Evolutionary conservation across 2,329 filamentous ascomycete genomes (phyloP).

Genomic region (Ceratocystis albifundus): DNA sequence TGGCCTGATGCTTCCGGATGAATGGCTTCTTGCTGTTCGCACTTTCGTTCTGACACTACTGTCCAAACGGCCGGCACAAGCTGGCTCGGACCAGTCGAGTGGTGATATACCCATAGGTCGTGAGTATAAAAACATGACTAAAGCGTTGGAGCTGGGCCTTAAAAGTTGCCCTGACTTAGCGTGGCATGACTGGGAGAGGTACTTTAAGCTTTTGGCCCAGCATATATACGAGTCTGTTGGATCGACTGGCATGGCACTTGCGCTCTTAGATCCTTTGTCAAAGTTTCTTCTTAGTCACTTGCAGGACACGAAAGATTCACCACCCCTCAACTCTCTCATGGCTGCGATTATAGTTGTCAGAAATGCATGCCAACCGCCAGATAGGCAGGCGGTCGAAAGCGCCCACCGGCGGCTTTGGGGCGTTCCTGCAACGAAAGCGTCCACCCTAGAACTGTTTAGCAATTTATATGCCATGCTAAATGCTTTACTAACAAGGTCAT

Average conservation of each 20-base stretch:
- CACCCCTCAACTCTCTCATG: conserved; percentile 28
- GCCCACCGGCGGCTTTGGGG: conserved; percentile 58
- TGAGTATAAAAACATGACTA: conserved; percentile 58
- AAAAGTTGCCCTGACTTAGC: conserved; percentile 39
- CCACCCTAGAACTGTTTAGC: conserved; percentile 51
- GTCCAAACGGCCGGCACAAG: background rate
- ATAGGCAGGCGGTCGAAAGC: conserved; percentile 52
- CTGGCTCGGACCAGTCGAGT: conserved; percentile 2
- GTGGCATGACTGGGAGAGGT: conserved; percentile 37
- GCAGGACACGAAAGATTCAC: conserved; percentile 5
- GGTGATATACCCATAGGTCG: conserved; percentile 38
- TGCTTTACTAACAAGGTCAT: conserved; percentile 43
- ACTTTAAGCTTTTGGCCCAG: conserved; percentile 47
- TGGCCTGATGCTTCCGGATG: background rate
- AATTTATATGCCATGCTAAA: conserved; percentile 52
- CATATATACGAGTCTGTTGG: conserved; percentile 53
- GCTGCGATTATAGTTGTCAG: conserved; percentile 37
- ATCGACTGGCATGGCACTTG: conserved; percentile 53
- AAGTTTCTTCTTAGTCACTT: conserved; percentile 32
- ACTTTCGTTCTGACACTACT: conserved; percentile 12
- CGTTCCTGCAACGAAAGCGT: conserved; percentile 33
- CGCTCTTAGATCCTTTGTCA: conserved; percentile 60
- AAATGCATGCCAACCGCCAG: conserved; percentile 44
- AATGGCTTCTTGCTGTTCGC: conserved; percentile 14
- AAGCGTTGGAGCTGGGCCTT: conserved; percentile 54